Percentiles rank a stretch among this genome's conserved stretches.
Conservation (phyloP, 1,284 basidiomycete genomes). For the Acaromyces ingoldii region DNA sequence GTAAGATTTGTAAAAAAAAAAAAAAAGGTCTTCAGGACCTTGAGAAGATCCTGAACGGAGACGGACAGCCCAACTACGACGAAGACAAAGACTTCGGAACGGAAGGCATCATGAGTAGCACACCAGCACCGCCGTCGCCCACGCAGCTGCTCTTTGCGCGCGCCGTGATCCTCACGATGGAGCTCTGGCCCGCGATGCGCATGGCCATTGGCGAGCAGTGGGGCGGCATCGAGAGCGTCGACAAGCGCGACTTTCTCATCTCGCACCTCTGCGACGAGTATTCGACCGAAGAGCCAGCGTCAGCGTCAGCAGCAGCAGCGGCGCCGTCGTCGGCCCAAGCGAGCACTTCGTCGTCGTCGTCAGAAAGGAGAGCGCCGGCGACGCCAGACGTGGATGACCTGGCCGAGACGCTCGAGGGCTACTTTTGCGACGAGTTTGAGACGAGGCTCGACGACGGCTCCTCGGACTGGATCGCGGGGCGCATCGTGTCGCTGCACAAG, state of each 20-base stretch:
- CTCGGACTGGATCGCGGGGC: slow-evolving; percentile 32
- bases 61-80: too few species aligned
- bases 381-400: slow-evolving; percentile 44
- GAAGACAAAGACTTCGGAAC: too few species aligned
- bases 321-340: background rate
- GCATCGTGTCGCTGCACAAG: slow-evolving; percentile 30
- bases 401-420: slow-evolving; percentile 37
- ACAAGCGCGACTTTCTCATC: slow-evolving; percentile 42
- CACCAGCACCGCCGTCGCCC: slow-evolving; percentile 19
- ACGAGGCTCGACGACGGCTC: slow-evolving; percentile 42
- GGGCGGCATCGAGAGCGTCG: slow-evolving; percentile 42
- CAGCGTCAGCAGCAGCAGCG: background rate
- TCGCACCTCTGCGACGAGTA: slow-evolving; percentile 42
- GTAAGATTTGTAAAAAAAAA: too few species aligned
- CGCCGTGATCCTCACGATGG: slow-evolving; percentile 35
- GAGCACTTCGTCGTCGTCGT: background rate
- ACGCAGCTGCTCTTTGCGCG: slow-evolving; percentile 46
- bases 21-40: too few species aligned
- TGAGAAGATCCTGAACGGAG: too few species aligned
- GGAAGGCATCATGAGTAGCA: slow-evolving; percentile 27
- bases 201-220: slow-evolving; percentile 45
- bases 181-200: slow-evolving; percentile 47
- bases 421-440: slow-evolving; percentile 46
- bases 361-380: background rate
- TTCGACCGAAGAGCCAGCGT: slow-evolving; percentile 21